Evolutionary conservation across 2,329 filamentous ascomycete species (phyloP), one percentile per base, ranked within the genome.

Genomic region (Nothopassalora personata): DNA sequence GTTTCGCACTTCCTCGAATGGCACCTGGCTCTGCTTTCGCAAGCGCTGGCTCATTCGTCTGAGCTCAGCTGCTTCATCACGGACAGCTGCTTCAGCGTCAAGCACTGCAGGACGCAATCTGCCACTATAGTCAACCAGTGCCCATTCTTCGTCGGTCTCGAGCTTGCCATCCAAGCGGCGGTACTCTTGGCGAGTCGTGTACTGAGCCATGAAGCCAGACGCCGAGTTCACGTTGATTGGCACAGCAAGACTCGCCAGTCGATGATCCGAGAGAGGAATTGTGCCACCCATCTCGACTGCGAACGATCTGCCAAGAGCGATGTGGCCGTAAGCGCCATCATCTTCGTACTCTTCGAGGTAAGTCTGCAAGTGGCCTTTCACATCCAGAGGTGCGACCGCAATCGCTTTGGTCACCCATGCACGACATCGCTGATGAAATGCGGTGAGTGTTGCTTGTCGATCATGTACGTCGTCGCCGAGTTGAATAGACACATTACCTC

Each of bases 311-410:
- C 94, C 95, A 15, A 99, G 81, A 0, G 92, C 93, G 61, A 97
- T 86, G 72, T 97, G 91, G 0, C 92, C 94, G 70, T 96, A 96
- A 1, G 87, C 86, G 53, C 89, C 90, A 64, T 96, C 90, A 65
- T 97, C 92, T 61, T 95, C 89, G 67, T 92, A 96, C 66, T 96
- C 92, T 0, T 95, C 97, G 15, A 99, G 81, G 71, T 99, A 97
- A 0, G 94, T 97, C 76, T 96, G 94, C 47, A 99, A 80, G 19
- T 99, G 80, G 0, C 95, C 94, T 75, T 99, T 99, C 60, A 97
- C 86, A 73, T 99, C 93, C 27, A 96, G 80, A 5, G 94, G 93
- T 2, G 95, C 91, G 51, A 96, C 83, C 65, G 89, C 87, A 67
- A 97, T 86, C 7, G 90, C 89, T 33, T 83, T 79, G 19, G 84